Conservation (phyloP, 2,329 filamentous ascomycete species). For the Cladosporium sp. region DNA sequence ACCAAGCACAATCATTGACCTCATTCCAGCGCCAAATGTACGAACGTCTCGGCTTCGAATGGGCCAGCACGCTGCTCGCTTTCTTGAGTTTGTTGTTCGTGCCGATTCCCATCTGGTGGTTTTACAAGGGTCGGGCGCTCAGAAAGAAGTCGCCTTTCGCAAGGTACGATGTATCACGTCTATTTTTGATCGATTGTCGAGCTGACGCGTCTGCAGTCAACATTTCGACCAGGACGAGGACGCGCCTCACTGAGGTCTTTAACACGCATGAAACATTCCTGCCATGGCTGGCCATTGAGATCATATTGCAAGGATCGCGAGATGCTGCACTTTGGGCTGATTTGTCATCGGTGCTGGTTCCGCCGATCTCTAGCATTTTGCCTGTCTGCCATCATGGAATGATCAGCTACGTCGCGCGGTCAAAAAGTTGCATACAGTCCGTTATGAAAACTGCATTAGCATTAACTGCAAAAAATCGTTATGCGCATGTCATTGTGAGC, state of each 20-base stretch:
- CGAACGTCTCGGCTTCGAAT: conserved; percentile 36
- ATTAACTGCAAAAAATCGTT: too few relatives aligned
- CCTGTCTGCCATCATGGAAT: too few relatives aligned
- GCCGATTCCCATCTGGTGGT: conserved; percentile 10
- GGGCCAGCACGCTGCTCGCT: conserved; percentile 40
- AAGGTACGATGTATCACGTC: background rate
- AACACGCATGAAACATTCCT: too few relatives aligned
- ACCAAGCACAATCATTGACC: background rate
- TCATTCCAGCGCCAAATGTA: conserved; percentile 14
- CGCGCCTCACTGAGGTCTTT: background rate
- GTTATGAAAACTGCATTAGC: too few relatives aligned
- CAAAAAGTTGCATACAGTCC: too few relatives aligned
- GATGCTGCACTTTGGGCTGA: too few relatives aligned
- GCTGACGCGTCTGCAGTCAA: background rate
- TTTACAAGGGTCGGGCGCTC: conserved; percentile 7
- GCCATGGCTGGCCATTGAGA: too few relatives aligned
- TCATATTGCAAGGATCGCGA: too few relatives aligned
- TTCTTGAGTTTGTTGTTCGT: conserved; percentile 35
- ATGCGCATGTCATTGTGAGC: too few relatives aligned
- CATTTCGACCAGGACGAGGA: conserved; percentile 10
- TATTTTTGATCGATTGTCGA: background rate
- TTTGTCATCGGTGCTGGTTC: too few relatives aligned
- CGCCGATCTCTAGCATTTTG: too few relatives aligned
- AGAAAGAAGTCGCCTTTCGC: conserved; percentile 7
- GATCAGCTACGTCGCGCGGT: too few relatives aligned